Percentiles rank a stretch among this genome's conserved stretches.
Evolutionary conservation across 2,329 filamentous ascomycete species (phyloP).

Genomic region (Grosmannia huntii): DNA sequence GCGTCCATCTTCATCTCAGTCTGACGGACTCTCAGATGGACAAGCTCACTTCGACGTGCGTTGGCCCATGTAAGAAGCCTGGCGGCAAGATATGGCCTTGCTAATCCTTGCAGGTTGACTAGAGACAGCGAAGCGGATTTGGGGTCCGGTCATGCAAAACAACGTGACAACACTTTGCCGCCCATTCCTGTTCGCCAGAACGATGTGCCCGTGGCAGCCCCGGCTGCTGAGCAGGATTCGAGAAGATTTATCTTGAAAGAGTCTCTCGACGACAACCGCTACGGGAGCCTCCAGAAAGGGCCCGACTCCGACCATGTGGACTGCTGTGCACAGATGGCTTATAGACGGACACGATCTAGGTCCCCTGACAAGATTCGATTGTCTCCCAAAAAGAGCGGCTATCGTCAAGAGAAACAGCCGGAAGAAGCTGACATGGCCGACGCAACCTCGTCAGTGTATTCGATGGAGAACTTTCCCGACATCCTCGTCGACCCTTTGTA

Average conservation of each 20-base stretch:
- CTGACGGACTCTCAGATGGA: slow-evolving; percentile 36
- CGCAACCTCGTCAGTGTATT: slow-evolving; percentile 20
- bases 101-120: not conserved
- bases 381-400: not conserved
- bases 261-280: not conserved
- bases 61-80: not conserved
- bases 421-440: slow-evolving; percentile 7
- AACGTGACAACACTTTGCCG: not conserved
- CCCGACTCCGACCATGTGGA: not conserved
- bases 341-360: not conserved
- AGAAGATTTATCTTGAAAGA: not conserved
- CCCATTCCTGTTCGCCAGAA: not conserved
- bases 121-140: not conserved
- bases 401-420: not conserved
- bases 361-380: not conserved
- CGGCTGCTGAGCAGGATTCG: not conserved
- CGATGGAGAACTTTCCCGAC: slow-evolving; percentile 14
- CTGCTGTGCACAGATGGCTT: not conserved
- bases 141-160: not conserved
- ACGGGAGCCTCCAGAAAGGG: not conserved
- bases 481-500: slow-evolving; percentile 16
- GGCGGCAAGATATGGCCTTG: too few relatives aligned
- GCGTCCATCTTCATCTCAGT: slow-evolving; percentile 33
- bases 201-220: not conserved
- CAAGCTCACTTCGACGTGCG: slow-evolving; percentile 32